Base-by-base conservation (phyloP, 148 eudicot genomes). In the Hydrangea macrophylla region DNA sequence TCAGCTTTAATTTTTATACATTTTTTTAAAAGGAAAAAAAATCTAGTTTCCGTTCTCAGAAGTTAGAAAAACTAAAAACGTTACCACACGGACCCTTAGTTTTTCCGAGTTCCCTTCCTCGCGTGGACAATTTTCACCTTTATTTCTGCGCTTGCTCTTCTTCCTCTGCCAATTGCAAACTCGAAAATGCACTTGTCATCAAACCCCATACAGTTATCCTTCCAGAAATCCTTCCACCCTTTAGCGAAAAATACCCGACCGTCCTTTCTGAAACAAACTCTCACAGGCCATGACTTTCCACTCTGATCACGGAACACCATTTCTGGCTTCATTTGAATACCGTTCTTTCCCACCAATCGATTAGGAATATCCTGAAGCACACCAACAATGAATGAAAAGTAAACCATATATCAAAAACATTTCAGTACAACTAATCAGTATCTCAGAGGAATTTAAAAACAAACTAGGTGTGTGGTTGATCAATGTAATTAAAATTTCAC, bases 211-310 rank as follows among this genome's bases (percentile, higher is more conserved):
- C 9, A 28, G 36, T 68, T 42, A 23, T 40, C 55, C 55, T 58
- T 28, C 71, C 37, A 32, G 58, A 68, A 58, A n/a, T 27, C 17
- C 26, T 1, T 22, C 36, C 62, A 27, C 20, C 63, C 71, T 26
- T 27, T 24, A 9, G 36, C 5, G 20, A 56, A 18, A 40, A 0
- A 10, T 6, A 22, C 1, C 23, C 55, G 53, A 23, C 63, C 71
- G 58, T 57, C 71, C 48, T 13, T n/a, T 6, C 7, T 3, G 4
- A 0, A 3, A 40, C 1, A 0, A 28, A 68, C 25, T 27, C 0
- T 28, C 20, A 68, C 27, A 39, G 54, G 71, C 62, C 62, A 68
- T 39, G 17, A 27, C 55, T 68, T 68, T 27, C 71, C 63, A 8
- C 28, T 20, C 26, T 27, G 36, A 27, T 57, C 33, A 9, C 54